Base-by-base conservation (phyloP, 2,329 filamentous ascomycete species). In the Alternaria arborescens region DNA sequence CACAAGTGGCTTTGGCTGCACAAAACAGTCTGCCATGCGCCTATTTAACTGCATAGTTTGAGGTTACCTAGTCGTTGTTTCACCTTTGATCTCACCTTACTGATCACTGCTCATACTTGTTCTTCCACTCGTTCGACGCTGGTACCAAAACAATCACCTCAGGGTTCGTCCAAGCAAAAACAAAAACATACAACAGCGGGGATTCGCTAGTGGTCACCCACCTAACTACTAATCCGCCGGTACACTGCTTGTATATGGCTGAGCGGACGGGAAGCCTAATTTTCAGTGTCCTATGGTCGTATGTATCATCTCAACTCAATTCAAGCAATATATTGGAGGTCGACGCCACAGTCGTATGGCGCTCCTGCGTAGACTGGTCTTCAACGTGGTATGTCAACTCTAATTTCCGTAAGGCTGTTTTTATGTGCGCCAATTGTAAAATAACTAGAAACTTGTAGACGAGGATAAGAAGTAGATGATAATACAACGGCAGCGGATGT, bases 181-280 rank as follows among this genome's bases (percentile, higher is more conserved):
- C 40, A 53, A 53, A 30, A 53, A 53, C 51, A 44, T 52, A 52
- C 34, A 52, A 52, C 48, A 40, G 48, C 34, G 48, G 6, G 48
- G 6, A 52, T 52, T 52, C 48, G 10, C 48, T 16, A 16, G 48
- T 52, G 34, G 34, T 52, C 48, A 52, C 34, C 34, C 34, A 52
- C 48, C 48, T 16, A 16, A 52, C 10, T 52, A 52, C 48, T 52
- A 40, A 40, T 52, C 6, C 48, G 34, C 48, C 34, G 48, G 48
- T 52, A 52, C 20, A 28, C 22, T 52, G 48, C 48, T 52, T 52
- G 36, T 36, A 40, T 51, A 51, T 40, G 34, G 32, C 48, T 51
- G 48, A 51, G 48, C 48, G 32, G 34, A 51, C 48, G 32, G 48
- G 48, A 51, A 51, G 32, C 48, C 34, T 26, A 24, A 26, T 51